Evolutionary conservation across 257 asterid species (phyloP).

Genomic region (Petunia axillaris): DNA sequence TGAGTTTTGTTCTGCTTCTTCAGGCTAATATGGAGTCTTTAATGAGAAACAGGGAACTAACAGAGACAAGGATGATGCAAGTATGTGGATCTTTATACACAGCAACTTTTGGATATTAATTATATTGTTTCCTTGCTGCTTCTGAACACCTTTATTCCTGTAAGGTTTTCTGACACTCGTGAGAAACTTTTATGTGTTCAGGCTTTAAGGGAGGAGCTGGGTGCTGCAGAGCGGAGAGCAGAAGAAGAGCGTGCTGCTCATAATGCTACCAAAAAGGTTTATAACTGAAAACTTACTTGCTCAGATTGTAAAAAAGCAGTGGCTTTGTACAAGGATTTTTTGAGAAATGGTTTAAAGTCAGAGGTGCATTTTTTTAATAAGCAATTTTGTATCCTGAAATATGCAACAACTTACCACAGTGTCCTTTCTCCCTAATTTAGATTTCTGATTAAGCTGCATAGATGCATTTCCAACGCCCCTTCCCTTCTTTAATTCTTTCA

Average conservation of each 20-base stretch:
- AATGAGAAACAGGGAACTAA: slow-evolving; percentile 92
- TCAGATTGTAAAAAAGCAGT: slow-evolving; percentile 14
- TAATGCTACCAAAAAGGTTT: slow-evolving; percentile 84
- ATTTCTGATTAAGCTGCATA: neutral
- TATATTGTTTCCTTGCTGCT: neutral
- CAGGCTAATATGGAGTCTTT: slow-evolving; percentile 91
- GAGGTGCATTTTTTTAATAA: neutral
- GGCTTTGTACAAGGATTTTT: neutral
- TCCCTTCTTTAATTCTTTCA: neutral
- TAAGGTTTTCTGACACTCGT: neutral
- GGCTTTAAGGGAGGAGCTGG: slow-evolving; percentile 95
- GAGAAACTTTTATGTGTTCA: slow-evolving; percentile 34
- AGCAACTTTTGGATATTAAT: slow-evolving; percentile 16
- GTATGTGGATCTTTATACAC: slow-evolving; percentile 49
- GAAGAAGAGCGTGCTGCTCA: slow-evolving; percentile 98
- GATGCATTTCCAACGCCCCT: neutral
- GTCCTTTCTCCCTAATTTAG: neutral
- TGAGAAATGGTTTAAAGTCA: slow-evolving; percentile 11
- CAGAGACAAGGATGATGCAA: slow-evolving; percentile 99
- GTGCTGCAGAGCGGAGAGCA: slow-evolving; percentile 92
- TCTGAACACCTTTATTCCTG: neutral
- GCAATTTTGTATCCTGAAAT: slow-evolving; percentile 11
- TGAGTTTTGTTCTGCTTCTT: slow-evolving; percentile 27
- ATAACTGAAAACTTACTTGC: slow-evolving; percentile 19
- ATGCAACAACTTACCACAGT: slow-evolving; percentile 2